Evolutionary conservation across 345 rosid species (phyloP), one percentile per base, ranked within the genome.

Genomic region (Cardamine chenopodiifolia): DNA sequence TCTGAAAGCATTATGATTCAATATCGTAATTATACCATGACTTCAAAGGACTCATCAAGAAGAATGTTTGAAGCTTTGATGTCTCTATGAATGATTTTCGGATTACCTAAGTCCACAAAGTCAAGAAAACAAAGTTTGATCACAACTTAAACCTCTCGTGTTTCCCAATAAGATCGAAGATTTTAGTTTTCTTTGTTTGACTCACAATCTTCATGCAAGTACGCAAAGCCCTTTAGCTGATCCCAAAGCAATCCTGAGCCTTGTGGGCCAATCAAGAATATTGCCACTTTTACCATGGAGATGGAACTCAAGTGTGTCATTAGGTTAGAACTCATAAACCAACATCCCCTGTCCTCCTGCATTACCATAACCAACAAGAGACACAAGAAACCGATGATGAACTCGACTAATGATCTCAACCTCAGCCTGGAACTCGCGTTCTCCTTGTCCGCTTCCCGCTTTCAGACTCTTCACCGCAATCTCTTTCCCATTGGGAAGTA

Each of bases 151-250:
- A 57, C 60, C 47, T 8, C 34, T 64, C 53, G 35, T 32, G 15
- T 42, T 20, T 5, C 31, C 37, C 1, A 23, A 47, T 18, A 59
- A 44, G 28, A 53, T 54, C 4, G 1, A 58, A 35, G 39, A 7
- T 22, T 26, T 62, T 2, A 5, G n/a, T 9, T 10, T 44, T n/a
- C n/a, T n/a, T 20, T 13, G 40, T 13, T 44, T 26, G 4, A 67
- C 96, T 79, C 80, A 95, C 99, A 95, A 62, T 90, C 99, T 85
- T 95, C 99, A 78, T 95, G 99, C 42, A 95, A 83, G 78, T 92
- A 95, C 49, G 97, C 97, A 78, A 78, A 95, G 92, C 34, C 99
- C 99, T 71, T 83, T 92, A 29, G 99, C 97, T 34, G 97, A 83
- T 19, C 99, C 99, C 73, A 95, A 31, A 47, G 99, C 96, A 75